A percentile compares a stretch with the other conserved stretches of the same genome.
These are phyloP conservation scores for Trypanosoma theileri DNA, from an alignment of 208 protist species.

Conservation along the genomic window DNA sequence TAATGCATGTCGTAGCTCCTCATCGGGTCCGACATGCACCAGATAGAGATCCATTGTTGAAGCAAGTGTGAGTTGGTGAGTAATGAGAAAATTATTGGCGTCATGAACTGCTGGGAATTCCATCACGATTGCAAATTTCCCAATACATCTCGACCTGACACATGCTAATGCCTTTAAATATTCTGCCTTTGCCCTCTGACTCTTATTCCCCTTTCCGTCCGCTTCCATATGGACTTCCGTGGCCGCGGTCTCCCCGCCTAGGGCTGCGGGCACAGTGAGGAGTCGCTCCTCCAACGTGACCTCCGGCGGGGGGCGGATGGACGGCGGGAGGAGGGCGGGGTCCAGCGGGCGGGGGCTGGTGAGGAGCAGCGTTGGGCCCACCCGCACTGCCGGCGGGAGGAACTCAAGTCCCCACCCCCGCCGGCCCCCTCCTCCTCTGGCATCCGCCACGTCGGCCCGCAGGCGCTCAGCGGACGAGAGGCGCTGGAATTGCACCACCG, in stretches of 20 bases:
- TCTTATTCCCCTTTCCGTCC: too few relatives aligned
- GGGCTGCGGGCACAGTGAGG: slow-evolving; percentile 29
- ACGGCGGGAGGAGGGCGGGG: slow-evolving; percentile 10
- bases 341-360: slow-evolving; percentile 40
- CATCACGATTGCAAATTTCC: slow-evolving; percentile 45
- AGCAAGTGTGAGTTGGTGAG: slow-evolving; percentile 44
- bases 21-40: slow-evolving; percentile 36
- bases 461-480: slow-evolving; percentile 64
- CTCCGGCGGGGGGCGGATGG: neutral
- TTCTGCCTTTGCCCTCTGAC: too few relatives aligned
- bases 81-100: slow-evolving; percentile 51
- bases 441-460: slow-evolving; percentile 39
- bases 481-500: slow-evolving; percentile 71
- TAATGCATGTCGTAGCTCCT: slow-evolving; percentile 24
- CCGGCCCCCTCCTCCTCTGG: slow-evolving; percentile 12
- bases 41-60: slow-evolving; percentile 41
- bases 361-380: slow-evolving; percentile 47
- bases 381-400: slow-evolving; percentile 38
- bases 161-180: slow-evolving; percentile 26
- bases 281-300: slow-evolving; percentile 33
- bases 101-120: slow-evolving; percentile 43
- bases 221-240: too few relatives aligned
- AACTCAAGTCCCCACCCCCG: slow-evolving; percentile 43
- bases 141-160: slow-evolving; percentile 42
- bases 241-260: slow-evolving; percentile 9